Conservation (phyloP, 2,329 filamentous ascomycete genomes). For the Beauveria sp. region DNA sequence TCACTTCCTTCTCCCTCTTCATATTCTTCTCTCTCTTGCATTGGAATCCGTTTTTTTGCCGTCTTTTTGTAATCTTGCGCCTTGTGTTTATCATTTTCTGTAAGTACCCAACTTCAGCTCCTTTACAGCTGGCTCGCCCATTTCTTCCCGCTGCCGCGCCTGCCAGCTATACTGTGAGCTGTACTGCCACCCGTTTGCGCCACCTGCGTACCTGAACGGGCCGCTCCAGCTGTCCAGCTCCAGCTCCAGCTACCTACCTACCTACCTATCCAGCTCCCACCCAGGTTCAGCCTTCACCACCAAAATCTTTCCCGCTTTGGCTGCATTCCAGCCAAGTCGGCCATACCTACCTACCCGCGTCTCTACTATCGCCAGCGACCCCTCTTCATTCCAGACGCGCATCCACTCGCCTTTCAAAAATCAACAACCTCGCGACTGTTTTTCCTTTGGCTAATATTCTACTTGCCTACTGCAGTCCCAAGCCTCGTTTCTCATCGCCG, state of each 20-base stretch:
- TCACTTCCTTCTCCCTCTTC: not conserved
- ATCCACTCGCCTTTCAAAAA: not conserved
- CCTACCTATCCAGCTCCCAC: not conserved
- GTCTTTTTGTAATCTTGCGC: constrained; percentile 1
- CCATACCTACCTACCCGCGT: not conserved
- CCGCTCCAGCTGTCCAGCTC: not conserved
- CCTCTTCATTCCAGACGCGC: constrained; percentile 11
- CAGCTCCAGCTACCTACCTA: not conserved
- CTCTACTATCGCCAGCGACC: not conserved
- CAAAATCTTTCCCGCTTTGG: not conserved
- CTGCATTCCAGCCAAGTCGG: constrained; percentile 2
- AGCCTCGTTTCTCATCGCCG: not conserved
- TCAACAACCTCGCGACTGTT: constrained; percentile 6
- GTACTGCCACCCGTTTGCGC: constrained; percentile 5
- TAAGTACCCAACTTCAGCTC: not conserved
- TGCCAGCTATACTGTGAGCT: not conserved
- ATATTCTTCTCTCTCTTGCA: constrained; percentile 6
- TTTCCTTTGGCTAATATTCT: not conserved
- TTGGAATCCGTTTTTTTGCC: not conserved
- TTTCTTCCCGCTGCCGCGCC: constrained; percentile 1
- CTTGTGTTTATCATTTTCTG: not conserved
- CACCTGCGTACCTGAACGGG: constrained; percentile 3
- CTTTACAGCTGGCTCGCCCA: not conserved
- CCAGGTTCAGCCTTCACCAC: not conserved
- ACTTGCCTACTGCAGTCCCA: not conserved